These are phyloP conservation scores for Mitragyna speciosa DNA, from an alignment of 257 asterid genomes.

Conservation along the genomic window DNA sequence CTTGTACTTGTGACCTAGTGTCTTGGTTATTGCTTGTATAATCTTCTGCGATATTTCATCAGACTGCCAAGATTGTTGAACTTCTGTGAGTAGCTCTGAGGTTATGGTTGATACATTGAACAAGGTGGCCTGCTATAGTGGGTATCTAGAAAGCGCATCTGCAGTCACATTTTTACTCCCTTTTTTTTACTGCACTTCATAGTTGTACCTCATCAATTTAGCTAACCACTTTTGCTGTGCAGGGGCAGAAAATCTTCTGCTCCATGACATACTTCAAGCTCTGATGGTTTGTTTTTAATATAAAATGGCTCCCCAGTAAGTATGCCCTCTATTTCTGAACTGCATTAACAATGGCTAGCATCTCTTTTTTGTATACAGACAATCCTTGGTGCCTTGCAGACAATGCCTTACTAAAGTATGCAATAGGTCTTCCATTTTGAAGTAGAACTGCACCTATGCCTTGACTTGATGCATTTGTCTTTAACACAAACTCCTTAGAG, in stretches of 20 bases:
- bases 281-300: neutral
- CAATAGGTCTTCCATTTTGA: too few relatives aligned
- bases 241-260: neutral
- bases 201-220: neutral
- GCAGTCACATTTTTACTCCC: neutral
- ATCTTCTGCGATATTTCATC: neutral
- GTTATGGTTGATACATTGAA: too few relatives aligned
- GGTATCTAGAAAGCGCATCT: neutral
- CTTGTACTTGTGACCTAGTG: fast-evolving
- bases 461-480: neutral
- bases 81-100: too few relatives aligned
- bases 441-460: too few relatives aligned
- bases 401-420: too few relatives aligned
- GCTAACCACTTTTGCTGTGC: neutral
- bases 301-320: neutral
- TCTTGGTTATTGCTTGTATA: neutral
- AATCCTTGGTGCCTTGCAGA: too few relatives aligned
- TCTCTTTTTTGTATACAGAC: neutral
- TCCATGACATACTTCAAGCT: neutral
- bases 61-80: neutral
- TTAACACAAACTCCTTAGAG: neutral
- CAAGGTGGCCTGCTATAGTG: too few relatives aligned
- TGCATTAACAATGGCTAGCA: neutral
- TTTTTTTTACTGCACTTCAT: neutral
- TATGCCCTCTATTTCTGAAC: neutral